These are phyloP conservation scores for Saccharomycopsis microspora DNA, from an alignment of 805 yeast genomes.

Conservation along the genomic window DNA sequence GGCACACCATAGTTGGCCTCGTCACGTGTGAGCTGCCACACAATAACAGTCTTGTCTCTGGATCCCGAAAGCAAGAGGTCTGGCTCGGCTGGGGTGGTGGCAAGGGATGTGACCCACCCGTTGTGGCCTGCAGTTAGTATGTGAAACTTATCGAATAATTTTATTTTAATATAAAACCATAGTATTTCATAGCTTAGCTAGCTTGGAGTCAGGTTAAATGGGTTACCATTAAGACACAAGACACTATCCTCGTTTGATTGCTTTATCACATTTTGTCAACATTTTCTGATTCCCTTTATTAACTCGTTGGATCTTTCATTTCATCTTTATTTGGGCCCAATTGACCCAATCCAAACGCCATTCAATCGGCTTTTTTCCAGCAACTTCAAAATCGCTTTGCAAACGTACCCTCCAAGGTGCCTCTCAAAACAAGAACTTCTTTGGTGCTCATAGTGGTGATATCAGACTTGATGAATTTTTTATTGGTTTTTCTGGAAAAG, in stretches of 20 bases:
- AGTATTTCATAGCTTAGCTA: not conserved
- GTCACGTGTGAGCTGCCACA: constrained; percentile 95
- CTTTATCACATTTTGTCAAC: too few relatives aligned
- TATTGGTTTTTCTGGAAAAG: too few relatives aligned
- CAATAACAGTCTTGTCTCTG: constrained; percentile 96
- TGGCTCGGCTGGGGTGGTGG: constrained; percentile 97
- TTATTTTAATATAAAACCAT: not conserved
- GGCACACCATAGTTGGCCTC: constrained; percentile 97
- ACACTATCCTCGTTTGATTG: too few relatives aligned
- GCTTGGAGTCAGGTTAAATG: too few relatives aligned
- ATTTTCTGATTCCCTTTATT: too few relatives aligned
- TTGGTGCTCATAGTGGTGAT: constrained; percentile 50
- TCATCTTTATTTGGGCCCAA: too few relatives aligned
- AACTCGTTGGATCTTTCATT: too few relatives aligned
- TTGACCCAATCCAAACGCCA: too few relatives aligned
- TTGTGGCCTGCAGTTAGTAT: constrained; percentile 41
- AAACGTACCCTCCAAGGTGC: constrained; percentile 83
- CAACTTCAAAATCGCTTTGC: too few relatives aligned
- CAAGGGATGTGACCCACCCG: constrained; percentile 97
- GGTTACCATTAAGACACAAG: too few relatives aligned
- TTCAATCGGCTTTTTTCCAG: too few relatives aligned
- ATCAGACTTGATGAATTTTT: too few relatives aligned
- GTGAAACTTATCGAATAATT: not conserved
- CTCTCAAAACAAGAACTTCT: constrained; percentile 99
- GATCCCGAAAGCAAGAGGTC: constrained; percentile 96